phyloP scores from a whole-genome alignment of 2,329 filamentous ascomycete genomes.

The Verticillium zaregamsianum region DNA sequence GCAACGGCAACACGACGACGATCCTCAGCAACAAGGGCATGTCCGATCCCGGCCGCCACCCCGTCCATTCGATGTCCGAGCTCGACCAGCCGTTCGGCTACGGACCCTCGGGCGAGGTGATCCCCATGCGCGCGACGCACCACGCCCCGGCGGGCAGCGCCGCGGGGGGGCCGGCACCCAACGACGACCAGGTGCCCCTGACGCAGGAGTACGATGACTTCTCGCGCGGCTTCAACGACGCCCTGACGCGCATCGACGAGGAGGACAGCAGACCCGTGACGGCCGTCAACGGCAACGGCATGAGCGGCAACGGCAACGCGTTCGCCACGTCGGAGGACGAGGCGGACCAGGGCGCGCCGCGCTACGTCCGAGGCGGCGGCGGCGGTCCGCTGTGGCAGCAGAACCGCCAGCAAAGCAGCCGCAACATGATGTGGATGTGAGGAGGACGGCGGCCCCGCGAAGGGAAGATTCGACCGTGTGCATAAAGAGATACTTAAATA shows the following conservation, averaged over 20 bases:
- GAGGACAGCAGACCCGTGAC: slow-evolving; percentile 31
- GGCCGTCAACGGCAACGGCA: slow-evolving; percentile 9
- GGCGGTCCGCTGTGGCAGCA: slow-evolving; percentile 50
- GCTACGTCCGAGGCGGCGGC: slow-evolving; percentile 19
- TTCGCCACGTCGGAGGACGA: neutral
- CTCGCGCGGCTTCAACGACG: slow-evolving; percentile 35
- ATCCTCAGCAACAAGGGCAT: slow-evolving; percentile 8
- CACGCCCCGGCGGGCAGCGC: slow-evolving; percentile 3
- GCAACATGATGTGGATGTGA: slow-evolving; percentile 43
- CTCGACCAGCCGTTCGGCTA: slow-evolving; percentile 5
- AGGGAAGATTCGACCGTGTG: too few species aligned
- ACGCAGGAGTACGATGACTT: slow-evolving; percentile 43
- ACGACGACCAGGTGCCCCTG: slow-evolving; percentile 33
- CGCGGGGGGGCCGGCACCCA: slow-evolving; percentile 14
- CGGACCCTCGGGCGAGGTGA: slow-evolving; percentile 7
- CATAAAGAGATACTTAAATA: neutral
- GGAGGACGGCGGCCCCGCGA: neutral
- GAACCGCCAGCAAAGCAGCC: slow-evolving; percentile 38
- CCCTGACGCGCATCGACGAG: slow-evolving; percentile 32
- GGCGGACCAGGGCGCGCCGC: slow-evolving; percentile 8
- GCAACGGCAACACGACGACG: slow-evolving; percentile 11
- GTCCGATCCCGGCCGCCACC: slow-evolving; percentile 1
- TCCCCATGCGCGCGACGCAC: slow-evolving; percentile 3
- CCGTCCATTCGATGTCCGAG: slow-evolving; percentile 6
- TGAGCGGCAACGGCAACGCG: neutral